Conservation (phyloP, 257 asterid genomes). For the Solanum raphanifolium region DNA sequence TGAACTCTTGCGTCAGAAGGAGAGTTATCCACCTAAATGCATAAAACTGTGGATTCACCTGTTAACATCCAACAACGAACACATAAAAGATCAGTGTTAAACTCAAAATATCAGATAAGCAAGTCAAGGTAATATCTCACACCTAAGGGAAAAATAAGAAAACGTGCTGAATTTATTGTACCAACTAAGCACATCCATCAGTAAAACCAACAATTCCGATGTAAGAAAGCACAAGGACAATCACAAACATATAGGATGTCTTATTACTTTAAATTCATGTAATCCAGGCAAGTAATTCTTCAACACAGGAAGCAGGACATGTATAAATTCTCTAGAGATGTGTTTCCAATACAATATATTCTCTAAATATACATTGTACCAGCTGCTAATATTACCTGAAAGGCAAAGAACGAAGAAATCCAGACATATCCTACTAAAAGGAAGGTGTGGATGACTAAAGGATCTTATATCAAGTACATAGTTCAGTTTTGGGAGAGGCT, state of each 20-base stretch:
- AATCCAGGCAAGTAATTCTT: neutral
- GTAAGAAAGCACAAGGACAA: neutral
- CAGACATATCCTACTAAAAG: neutral
- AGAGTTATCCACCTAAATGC: conserved; percentile 99
- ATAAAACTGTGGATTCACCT: conserved; percentile 97
- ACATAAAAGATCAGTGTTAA: neutral
- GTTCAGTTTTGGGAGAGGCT: neutral
- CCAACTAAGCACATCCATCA: neutral
- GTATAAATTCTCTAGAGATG: neutral
- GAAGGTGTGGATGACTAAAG: neutral
- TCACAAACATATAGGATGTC: neutral
- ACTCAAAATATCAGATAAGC: neutral
- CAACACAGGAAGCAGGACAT: neutral
- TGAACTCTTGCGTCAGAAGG: conserved; percentile 90
- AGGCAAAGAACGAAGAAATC: neutral
- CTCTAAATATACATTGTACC: neutral
- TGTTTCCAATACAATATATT: neutral
- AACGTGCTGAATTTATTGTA: neutral
- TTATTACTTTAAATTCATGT: neutral
- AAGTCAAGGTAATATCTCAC: neutral
- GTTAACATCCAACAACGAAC: conserved; percentile 20
- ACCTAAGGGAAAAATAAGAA: neutral
- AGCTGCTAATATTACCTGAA: neutral
- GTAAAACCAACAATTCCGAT: neutral
- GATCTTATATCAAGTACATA: neutral